Percentiles rank a stretch among this genome's conserved stretches.
Conservation (phyloP, 176 grass and related monocot genomes). For the Guadua angustifolia region DNA sequence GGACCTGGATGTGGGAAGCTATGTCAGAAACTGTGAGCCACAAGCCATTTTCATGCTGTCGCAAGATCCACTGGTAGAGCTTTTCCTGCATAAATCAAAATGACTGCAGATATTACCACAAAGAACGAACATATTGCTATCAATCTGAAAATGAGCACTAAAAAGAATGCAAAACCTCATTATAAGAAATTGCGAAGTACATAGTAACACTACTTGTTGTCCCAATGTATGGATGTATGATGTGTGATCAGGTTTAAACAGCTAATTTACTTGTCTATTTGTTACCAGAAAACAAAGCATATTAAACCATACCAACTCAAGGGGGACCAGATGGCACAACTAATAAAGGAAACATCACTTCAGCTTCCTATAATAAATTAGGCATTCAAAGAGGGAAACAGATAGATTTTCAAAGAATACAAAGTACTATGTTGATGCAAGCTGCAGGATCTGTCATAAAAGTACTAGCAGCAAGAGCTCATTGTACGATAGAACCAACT, state of each 20-base stretch:
- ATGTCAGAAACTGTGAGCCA: constrained; percentile 33
- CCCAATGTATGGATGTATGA: neutral
- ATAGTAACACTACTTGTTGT: neutral
- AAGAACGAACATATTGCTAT: neutral
- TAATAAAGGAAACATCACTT: neutral
- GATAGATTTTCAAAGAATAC: no score
- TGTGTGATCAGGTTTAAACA: neutral
- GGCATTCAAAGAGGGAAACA: neutral
- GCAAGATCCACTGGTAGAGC: constrained; percentile 39
- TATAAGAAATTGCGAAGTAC: neutral
- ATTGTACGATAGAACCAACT: no score
- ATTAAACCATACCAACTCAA: neutral
- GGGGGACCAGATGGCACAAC: neutral
- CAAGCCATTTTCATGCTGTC: constrained; percentile 31
- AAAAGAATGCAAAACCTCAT: neutral
- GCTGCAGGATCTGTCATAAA: no score
- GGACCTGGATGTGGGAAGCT: constrained; percentile 41
- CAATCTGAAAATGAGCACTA: neutral
- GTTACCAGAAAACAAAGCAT: neutral
- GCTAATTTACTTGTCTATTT: neutral
- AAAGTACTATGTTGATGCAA: no score
- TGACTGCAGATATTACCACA: neutral
- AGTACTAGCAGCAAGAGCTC: no score
- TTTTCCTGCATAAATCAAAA: constrained; percentile 41
- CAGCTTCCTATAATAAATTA: neutral